Conservation (phyloP, 2,329 filamentous ascomycete species). For the Neurospora sp. region DNA sequence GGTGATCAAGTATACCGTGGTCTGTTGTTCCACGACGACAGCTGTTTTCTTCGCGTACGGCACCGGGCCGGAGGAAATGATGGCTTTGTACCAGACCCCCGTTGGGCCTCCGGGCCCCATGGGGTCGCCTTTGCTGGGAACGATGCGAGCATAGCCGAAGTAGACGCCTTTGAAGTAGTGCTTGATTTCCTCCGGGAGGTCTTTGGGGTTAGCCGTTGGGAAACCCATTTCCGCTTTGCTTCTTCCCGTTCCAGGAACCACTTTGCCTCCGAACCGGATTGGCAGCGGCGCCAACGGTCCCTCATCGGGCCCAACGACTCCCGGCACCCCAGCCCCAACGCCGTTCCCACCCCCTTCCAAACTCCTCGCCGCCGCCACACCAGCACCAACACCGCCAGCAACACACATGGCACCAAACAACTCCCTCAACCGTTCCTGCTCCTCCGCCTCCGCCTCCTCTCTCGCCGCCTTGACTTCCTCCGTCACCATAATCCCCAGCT, state of each 20-base stretch:
- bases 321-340: not conserved
- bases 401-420: not conserved
- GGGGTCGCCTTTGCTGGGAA: constrained; percentile 15
- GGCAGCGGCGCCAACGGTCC: constrained; percentile 46
- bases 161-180: constrained; percentile 51
- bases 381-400: not conserved
- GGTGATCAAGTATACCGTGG: constrained; percentile 43
- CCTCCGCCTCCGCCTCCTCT: constrained; percentile 21
- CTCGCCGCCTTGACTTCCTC: constrained; percentile 26
- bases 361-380: constrained; percentile 19
- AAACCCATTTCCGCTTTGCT: constrained; percentile 31
- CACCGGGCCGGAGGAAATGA: constrained; percentile 46
- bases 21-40: constrained; percentile 39
- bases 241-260: constrained; percentile 33
- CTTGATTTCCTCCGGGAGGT: constrained; percentile 38
- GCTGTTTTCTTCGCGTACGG: constrained; percentile 31
- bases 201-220: constrained; percentile 44
- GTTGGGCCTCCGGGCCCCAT: not conserved
- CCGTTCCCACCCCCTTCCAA: constrained; percentile 7
- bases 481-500: constrained; percentile 32
- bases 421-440: constrained; percentile 17
- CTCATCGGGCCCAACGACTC: constrained; percentile 35
- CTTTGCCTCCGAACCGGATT: constrained; percentile 38
- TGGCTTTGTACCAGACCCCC: constrained; percentile 43
- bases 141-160: constrained; percentile 50